These are phyloP conservation scores for Funneliformis mosseae DNA, from an alignment of 192 early-diverging fungal genomes.

Conservation along the genomic window DNA sequence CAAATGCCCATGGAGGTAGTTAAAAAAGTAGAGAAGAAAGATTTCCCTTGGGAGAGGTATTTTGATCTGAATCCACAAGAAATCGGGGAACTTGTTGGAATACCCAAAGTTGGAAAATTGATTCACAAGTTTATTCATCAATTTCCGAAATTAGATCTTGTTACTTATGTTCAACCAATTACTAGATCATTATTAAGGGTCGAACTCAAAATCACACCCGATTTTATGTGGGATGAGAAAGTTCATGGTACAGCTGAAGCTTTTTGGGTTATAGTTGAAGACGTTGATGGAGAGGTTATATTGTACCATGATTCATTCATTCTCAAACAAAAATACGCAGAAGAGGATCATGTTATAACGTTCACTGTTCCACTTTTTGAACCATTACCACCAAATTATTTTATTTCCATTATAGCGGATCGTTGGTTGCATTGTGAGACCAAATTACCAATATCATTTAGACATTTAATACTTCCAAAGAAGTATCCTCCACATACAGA, in stretches of 20 bases:
- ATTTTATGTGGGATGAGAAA: conserved; percentile 93
- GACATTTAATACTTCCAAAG: conserved; percentile 88
- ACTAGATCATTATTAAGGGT: conserved; percentile 89
- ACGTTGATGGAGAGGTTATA: conserved; percentile 88
- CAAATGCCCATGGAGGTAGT: conserved; percentile 79
- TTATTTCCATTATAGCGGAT: conserved; percentile 90
- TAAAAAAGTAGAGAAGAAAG: conserved; percentile 87
- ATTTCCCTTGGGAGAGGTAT: conserved; percentile 94
- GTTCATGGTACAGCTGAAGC: conserved; percentile 80
- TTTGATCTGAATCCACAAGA: conserved; percentile 90
- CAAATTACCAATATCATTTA: conserved; percentile 89
- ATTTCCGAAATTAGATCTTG: conserved; percentile 91
- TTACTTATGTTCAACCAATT: conserved; percentile 90
- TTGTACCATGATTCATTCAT: conserved; percentile 92
- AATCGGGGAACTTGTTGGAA: conserved; percentile 86
- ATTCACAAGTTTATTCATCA: conserved; percentile 90
- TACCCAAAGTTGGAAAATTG: conserved; percentile 86
- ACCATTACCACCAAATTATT: conserved; percentile 96
- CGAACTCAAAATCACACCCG: conserved; percentile 90
- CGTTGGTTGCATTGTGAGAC: conserved; percentile 95
- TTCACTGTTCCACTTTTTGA: conserved; percentile 93
- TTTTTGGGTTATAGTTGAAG: conserved; percentile 96
- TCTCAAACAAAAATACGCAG: conserved; percentile 80
- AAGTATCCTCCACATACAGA: conserved; percentile 94
- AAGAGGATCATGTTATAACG: conserved; percentile 81